These are phyloP conservation scores for Penicillium lagena DNA, from an alignment of 495 filamentous ascomycete genomes.

Conservation along the genomic window DNA sequence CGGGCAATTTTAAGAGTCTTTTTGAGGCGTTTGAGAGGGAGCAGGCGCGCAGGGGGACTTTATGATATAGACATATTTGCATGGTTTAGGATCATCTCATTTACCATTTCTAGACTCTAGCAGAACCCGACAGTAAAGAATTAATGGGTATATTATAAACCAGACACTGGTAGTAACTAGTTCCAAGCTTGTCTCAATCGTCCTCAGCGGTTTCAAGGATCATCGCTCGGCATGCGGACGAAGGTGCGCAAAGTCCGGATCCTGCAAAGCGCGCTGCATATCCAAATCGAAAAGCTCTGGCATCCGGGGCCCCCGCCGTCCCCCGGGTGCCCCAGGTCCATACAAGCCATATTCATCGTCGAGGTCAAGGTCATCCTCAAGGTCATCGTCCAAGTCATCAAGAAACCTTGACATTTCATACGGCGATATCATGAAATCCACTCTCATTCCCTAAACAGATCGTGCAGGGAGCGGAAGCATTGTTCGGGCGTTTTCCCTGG, in stretches of 20 bases:
- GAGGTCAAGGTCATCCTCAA: not conserved
- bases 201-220: too few species aligned
- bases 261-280: conserved; percentile 3
- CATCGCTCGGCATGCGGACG: not conserved
- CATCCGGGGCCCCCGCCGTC: not conserved
- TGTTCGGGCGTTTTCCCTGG: conserved; percentile 14
- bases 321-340: too few species aligned
- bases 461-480: conserved; percentile 9
- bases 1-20: conserved; percentile 79
- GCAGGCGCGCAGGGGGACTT: conserved; percentile 44
- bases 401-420: conserved; percentile 2
- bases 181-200: too few species aligned
- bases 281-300: conserved; percentile 1
- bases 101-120: too few species aligned
- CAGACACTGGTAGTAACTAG: too few species aligned
- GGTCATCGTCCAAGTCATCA: conserved; percentile 3
- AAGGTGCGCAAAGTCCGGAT: conserved; percentile 8
- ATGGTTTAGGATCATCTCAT: too few species aligned
- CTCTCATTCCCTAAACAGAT: conserved; percentile 14
- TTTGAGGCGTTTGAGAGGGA: conserved; percentile 86
- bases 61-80: conserved; percentile 1
- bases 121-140: too few species aligned
- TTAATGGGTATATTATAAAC: too few species aligned
- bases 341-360: too few species aligned
- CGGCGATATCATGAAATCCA: conserved; percentile 14